Percentiles rank a stretch among this genome's conserved stretches.
Conservation (phyloP, 2,329 filamentous ascomycete species). For the Cercospora beticola region DNA sequence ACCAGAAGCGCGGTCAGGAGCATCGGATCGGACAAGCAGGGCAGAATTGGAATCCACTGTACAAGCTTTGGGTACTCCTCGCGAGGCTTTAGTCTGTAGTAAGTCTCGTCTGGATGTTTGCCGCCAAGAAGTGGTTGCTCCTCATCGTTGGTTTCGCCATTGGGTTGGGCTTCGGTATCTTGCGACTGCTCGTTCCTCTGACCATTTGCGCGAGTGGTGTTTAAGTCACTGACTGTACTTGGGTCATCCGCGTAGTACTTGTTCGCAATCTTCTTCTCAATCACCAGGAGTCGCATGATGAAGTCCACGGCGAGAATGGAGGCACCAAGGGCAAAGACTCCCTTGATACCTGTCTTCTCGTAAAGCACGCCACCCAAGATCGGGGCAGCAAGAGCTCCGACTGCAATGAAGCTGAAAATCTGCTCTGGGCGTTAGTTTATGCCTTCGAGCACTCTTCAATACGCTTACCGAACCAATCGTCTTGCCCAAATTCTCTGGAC, state of each 20-base stretch:
- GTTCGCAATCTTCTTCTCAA: slow-evolving; percentile 62
- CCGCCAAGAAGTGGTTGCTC: slow-evolving; percentile 43
- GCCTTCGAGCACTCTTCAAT: background rate
- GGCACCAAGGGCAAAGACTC: slow-evolving; percentile 59
- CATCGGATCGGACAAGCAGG: slow-evolving; percentile 43
- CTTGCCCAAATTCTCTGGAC: slow-evolving; percentile 58
- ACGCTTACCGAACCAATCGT: slow-evolving; percentile 56
- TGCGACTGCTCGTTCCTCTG: slow-evolving; percentile 18
- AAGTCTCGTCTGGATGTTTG: slow-evolving; percentile 34
- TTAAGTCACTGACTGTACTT: slow-evolving; percentile 24
- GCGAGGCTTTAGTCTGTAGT: slow-evolving; percentile 45
- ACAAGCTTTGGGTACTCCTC: slow-evolving; percentile 42
- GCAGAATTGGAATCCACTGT: slow-evolving; percentile 51
- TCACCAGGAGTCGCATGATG: slow-evolving; percentile 57
- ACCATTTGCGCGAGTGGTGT: slow-evolving; percentile 21
- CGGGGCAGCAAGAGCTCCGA: slow-evolving; percentile 58
- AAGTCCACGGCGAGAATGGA: slow-evolving; percentile 59
- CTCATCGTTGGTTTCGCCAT: slow-evolving; percentile 31
- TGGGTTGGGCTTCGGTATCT: slow-evolving; percentile 14
- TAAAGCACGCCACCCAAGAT: slow-evolving; percentile 62
- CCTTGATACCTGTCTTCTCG: slow-evolving; percentile 56
- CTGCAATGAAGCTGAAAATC: slow-evolving; percentile 60
- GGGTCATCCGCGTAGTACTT: slow-evolving; percentile 43
- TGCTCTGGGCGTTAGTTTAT: slow-evolving; percentile 20
- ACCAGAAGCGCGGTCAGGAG: slow-evolving; percentile 44